Evolutionary conservation across 768 basidiomycete species (phyloP).

Genomic region (Mycena leptocephala): DNA sequence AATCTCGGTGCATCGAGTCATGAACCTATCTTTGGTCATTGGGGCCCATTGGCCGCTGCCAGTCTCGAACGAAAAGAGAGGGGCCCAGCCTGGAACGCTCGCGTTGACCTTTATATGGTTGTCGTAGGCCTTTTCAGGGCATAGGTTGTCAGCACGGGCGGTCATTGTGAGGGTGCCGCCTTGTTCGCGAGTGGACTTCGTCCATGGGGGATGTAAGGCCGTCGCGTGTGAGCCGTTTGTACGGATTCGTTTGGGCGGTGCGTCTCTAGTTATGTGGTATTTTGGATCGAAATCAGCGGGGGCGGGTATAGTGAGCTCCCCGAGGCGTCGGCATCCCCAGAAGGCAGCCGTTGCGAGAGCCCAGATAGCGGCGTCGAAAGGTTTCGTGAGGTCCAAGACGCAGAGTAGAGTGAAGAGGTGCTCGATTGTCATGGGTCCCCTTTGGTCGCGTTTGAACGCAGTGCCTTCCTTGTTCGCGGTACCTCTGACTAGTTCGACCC

Average conservation of each 20-base stretch:
- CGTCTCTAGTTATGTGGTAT: background rate
- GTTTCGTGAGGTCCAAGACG: constrained; percentile 39
- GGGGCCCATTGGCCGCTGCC: background rate
- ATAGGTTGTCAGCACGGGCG: constrained; percentile 26
- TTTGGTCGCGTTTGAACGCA: too few relatives aligned
- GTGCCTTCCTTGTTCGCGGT: too few relatives aligned
- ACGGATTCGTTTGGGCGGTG: background rate
- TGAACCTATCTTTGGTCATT: constrained; percentile 26
- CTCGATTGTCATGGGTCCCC: too few relatives aligned
- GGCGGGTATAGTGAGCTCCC: background rate
- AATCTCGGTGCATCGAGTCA: constrained; percentile 29
- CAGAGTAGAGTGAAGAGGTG: constrained; percentile 35
- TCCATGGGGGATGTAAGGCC: constrained; percentile 44
- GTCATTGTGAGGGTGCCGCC: constrained; percentile 33
- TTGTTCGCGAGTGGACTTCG: constrained; percentile 44
- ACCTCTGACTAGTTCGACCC: too few relatives aligned
- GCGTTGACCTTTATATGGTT: too few relatives aligned
- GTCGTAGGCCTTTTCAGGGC: too few relatives aligned
- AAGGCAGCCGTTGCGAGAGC: constrained; percentile 53
- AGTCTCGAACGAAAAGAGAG: constrained; percentile 27
- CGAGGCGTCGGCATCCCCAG: constrained; percentile 48
- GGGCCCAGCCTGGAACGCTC: constrained; percentile 8
- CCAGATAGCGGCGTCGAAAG: constrained; percentile 53
- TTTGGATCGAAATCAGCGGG: background rate
- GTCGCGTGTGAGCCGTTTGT: constrained; percentile 9